Percentiles rank a stretch among this genome's conserved stretches.
Evolutionary conservation across 1,284 basidiomycete genomes (phyloP).

Genomic region (Mycena citricolor): DNA sequence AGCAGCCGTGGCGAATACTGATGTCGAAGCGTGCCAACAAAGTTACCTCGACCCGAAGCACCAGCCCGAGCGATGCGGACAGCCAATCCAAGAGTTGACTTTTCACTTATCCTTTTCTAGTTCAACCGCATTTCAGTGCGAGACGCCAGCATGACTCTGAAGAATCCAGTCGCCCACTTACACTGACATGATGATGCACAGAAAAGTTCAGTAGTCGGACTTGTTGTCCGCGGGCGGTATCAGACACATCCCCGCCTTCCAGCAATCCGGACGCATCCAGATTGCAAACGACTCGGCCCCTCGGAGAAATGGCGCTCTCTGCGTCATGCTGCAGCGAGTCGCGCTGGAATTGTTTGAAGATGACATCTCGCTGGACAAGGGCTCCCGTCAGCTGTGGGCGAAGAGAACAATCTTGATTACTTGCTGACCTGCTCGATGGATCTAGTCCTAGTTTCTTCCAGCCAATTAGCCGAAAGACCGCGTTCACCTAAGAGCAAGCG

Average conservation of each 20-base stretch:
- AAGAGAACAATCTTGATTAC: constrained; percentile 2
- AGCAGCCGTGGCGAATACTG: constrained; percentile 58
- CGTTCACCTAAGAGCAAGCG: constrained; percentile 12
- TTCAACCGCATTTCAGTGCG: constrained; percentile 23
- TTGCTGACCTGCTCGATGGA: constrained; percentile 15
- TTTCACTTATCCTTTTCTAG: constrained; percentile 42
- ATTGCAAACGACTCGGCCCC: constrained; percentile 44
- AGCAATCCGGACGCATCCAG: constrained; percentile 53
- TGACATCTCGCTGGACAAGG: constrained; percentile 41
- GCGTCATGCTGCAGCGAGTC: constrained; percentile 45
- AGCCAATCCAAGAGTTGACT: constrained; percentile 37
- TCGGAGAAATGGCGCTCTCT: constrained; percentile 47
- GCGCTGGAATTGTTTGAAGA: constrained; percentile 43
- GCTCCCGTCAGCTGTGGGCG: neutral
- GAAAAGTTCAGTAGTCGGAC: constrained; percentile 34
- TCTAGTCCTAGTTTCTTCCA: constrained; percentile 14
- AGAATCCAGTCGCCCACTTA: constrained; percentile 26
- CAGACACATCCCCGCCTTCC: too few species aligned
- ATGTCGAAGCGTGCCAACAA: constrained; percentile 62
- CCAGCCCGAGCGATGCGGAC: constrained; percentile 32
- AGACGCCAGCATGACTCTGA: constrained; percentile 17
- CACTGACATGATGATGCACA: constrained; percentile 41
- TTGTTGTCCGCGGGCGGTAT: constrained; percentile 34
- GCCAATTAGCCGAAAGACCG: constrained; percentile 17
- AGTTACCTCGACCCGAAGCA: constrained; percentile 35